Conservation (phyloP, 805 yeast species). For the Suhomyces canberraensis region DNA sequence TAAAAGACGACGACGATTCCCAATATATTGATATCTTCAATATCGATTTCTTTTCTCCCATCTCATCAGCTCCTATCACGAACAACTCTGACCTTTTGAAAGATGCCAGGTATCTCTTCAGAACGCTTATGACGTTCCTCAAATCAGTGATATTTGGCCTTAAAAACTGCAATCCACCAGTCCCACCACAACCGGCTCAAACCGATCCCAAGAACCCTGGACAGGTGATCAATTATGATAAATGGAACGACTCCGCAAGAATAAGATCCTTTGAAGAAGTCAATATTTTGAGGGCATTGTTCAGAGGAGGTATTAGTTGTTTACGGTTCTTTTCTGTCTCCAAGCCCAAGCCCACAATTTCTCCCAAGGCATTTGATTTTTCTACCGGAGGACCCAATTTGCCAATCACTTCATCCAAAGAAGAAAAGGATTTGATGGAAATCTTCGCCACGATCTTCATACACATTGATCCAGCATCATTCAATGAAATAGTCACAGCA, state of each 20-base stretch:
- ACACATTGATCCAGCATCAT: constrained; percentile 92
- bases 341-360: constrained; percentile 42
- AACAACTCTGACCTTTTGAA: constrained; percentile 65
- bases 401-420: constrained; percentile 85
- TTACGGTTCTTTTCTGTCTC: constrained; percentile 67
- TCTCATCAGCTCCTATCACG: constrained; percentile 50
- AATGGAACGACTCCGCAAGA: constrained; percentile 85
- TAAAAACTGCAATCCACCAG: constrained; percentile 83
- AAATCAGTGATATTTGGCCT: constrained; percentile 87
- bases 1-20: constrained; percentile 15
- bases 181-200: constrained; percentile 42
- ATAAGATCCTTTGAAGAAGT: constrained; percentile 83
- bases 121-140: constrained; percentile 84
- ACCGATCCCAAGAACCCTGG: constrained; percentile 45
- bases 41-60: constrained; percentile 49
- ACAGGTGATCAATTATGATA: constrained; percentile 39
- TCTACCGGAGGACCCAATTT: constrained; percentile 76
- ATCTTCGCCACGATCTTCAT: constrained; percentile 90
- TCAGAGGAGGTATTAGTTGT: constrained; percentile 82
- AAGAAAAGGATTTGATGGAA: constrained; percentile 94
- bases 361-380: constrained; percentile 44
- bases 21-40: constrained; percentile 28
- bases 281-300: constrained; percentile 67
- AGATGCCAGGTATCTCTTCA: constrained; percentile 83
- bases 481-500: constrained; percentile 82